Conservation (phyloP, 768 basidiomycete genomes). For the Brasilioporus rufonigricans region DNA sequence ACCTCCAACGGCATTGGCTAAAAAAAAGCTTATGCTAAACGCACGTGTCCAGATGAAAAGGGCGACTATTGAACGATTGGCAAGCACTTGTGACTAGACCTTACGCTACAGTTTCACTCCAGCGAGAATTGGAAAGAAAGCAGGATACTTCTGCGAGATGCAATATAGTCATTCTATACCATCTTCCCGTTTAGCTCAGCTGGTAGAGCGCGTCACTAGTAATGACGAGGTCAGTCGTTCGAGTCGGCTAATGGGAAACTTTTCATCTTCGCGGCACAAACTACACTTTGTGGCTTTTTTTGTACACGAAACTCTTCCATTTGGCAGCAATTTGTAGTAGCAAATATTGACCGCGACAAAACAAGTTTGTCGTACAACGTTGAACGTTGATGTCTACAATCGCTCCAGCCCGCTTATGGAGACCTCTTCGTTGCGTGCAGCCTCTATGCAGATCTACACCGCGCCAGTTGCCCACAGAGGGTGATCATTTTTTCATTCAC, state of each 20-base stretch:
- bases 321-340: background rate
- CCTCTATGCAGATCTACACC: background rate
- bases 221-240: slow-evolving; percentile 72
- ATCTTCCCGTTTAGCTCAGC: slow-evolving; percentile 38
- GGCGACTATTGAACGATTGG: slow-evolving; percentile 23
- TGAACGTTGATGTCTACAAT: slow-evolving; percentile 13
- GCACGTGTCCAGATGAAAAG: slow-evolving; percentile 28
- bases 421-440: slow-evolving; percentile 2
- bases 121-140: no score
- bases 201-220: slow-evolving; percentile 70
- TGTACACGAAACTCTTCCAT: background rate
- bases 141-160: no score
- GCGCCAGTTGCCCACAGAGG: background rate
- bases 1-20: background rate
- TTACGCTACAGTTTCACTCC: background rate
- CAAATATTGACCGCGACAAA: background rate
- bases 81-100: slow-evolving; percentile 17
- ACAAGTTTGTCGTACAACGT: background rate
- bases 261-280: slow-evolving; percentile 8
- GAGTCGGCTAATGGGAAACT: slow-evolving; percentile 50
- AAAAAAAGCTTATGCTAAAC: background rate
- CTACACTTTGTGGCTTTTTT: no score
- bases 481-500: background rate
- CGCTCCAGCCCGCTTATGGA: slow-evolving; percentile 8
- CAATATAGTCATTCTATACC: background rate